Evolutionary conservation across 2,329 filamentous ascomycete species (phyloP), one percentile per base, ranked within the genome.

Genomic region (Ophiosphaerella narmari): DNA sequence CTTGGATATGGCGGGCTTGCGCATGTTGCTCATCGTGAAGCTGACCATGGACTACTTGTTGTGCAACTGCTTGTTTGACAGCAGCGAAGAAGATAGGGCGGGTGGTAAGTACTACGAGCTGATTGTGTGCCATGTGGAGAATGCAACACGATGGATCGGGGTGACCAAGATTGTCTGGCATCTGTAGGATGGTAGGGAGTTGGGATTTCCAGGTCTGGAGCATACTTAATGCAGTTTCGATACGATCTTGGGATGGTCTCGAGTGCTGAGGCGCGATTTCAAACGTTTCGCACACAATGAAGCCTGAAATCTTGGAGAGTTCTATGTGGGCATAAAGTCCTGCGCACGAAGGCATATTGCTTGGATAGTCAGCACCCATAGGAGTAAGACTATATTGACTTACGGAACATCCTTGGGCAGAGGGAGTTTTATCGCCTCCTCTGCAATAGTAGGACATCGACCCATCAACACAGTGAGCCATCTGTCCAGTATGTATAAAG

Each of bases 391-490:
- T 9, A 14, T 29, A 8, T 8, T 24, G 11, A 55, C 63, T 62
- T 56, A 67, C 64, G 52, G 44, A 16, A 37, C 53, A 46, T 60
- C 55, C 43, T 38, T 38, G 47, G 64, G 64, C 39, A 63, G 52
- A 36, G 63, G 55, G 24, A 65, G 50, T 16, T 56, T 54, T 5
- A 67, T 65, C 14, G 63, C 57, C 26, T 66, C 63, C 32, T 66
- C 61, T n/a, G 55, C 44, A 43, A 67, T 55, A 2, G 59, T 59
- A 11, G 64, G 60, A 11, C 63, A 60, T 13, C 64, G 55, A 6
- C 64, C 64, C 64, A 67, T 65, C 4, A 67, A 21, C 32, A 62
- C 59, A 23, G 60, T 61, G 14, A 66, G 54, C 64, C 64, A 67
- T 40, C 64, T 52, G 35, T 67, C 64, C 24, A 67, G 39, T n/a